Evolutionary conservation across 2,329 filamentous ascomycete genomes (phyloP), one percentile per base, ranked within the genome.

Genomic region (Pseudogymnoascus sp.): DNA sequence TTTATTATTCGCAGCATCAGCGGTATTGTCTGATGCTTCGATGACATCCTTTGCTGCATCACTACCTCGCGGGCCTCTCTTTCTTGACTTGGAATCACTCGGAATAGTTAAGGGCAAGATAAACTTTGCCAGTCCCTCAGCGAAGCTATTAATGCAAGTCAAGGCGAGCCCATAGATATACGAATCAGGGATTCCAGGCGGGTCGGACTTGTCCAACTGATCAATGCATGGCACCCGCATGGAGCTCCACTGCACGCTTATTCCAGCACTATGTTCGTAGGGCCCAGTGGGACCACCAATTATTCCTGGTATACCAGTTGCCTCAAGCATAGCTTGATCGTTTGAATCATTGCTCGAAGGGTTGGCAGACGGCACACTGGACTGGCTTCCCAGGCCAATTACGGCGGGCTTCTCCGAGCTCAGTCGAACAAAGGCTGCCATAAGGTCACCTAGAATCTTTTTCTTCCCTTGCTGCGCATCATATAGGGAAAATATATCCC

Each of bases 141-240:
- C 96, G 58, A 99, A 82, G 1, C 87, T 91, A 47, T 89, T 93
- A 63, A 99, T 88, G 69, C 93, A 97, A 2, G 90, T 88, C 41
- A 99, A 76, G 1, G 93, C 89, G 57, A 99, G 78, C 64, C 89
- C 91, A 74, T 97, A 97, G 6, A 96, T 82, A 69, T 99, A 99
- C 0, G 94, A 96, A 64, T 97, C 93, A 0, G 94, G 94, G 20
- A 96, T 83, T 0, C 78, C 68, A 3, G 93, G 91, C 0, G 93
- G 82, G 57, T 96, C 92, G 0, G 85, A 83, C 73, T 97, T 99
- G 75, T 99, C 94, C 18, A 97, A 82, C 65, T 96, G 90, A 68
- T 99, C 94, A 64, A 97, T 90, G 70, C 91, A 96, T 4, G 91
- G 88, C 9, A 91, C 88, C 58, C 91, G 84, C 64, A 96, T 83